phyloP scores from a whole-genome alignment of 192 early-diverging fungal species.

The Phlyctochytrium bullatum region DNA sequence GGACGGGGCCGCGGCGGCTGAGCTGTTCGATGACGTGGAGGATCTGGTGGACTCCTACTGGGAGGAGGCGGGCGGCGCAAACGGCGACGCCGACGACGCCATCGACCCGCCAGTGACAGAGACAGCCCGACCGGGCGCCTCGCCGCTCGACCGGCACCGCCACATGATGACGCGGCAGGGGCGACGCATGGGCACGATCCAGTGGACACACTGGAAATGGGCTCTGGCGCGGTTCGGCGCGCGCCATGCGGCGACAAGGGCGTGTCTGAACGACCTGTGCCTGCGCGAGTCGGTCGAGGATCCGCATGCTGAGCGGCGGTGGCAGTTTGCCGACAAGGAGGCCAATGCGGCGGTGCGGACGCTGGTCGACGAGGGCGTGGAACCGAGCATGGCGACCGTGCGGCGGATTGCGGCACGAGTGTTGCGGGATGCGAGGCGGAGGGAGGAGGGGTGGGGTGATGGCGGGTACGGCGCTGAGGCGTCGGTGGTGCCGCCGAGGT shows the following conservation, averaged over 20 bases:
- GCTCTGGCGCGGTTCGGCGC: slow-evolving; percentile 8
- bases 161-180: slow-evolving; percentile 13
- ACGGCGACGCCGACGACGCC: neutral
- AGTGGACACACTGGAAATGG: slow-evolving; percentile 20
- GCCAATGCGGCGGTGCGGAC: slow-evolving; percentile 10
- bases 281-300: slow-evolving; percentile 1
- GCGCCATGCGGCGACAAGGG: neutral
- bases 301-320: neutral
- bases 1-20: neutral
- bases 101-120: neutral
- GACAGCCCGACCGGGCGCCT: no score
- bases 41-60: slow-evolving; percentile 15
- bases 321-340: slow-evolving; percentile 25
- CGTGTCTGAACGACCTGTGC: slow-evolving; percentile 11
- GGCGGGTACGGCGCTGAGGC: neutral
- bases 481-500: slow-evolving; percentile 4
- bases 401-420: neutral
- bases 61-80: neutral
- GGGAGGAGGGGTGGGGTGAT: neutral
- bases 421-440: neutral
- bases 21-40: slow-evolving; percentile 6
- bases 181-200: neutral
- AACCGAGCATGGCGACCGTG: slow-evolving; percentile 4
- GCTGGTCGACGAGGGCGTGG: slow-evolving; percentile 6
- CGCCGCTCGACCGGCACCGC: neutral